Evolutionary conservation across 768 basidiomycete genomes (phyloP), one percentile per base, ranked within the genome.

Genomic region (Mycena leptocephala): DNA sequence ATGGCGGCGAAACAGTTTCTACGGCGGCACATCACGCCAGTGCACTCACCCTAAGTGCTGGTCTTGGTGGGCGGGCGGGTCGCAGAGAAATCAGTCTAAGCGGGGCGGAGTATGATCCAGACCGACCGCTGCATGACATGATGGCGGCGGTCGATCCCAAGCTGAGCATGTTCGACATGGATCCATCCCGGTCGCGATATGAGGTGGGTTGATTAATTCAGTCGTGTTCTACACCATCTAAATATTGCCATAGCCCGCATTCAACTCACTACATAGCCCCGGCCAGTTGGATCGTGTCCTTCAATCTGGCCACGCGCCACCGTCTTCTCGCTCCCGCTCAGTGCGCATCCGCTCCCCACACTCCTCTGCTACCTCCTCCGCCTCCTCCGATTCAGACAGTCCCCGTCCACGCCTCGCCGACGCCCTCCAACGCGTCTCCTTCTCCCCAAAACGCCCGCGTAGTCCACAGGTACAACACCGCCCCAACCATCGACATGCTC

Each of bases 1-100:
- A 92, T 77, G 90, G 89, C 48, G 92, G 90, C 26, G 92, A 93
- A 72, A 95, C 94, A 0, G 83, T 96, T 73, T 97, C 95, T 0
- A 97, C 97, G 0, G 92, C 92, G 11, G 95, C 93, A 1, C 97
- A 98, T 83, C 97, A 98, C 84, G 96, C 96, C 30, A 96, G 94
- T 77, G 96, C 92, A 3, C 87, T 98, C 66, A 98, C 97, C 0
- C 89, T 98, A 22, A 95, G 91, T 66, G 95, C 96, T 5, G 97
- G 97, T 0, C 89, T 98, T 13, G 93, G 90, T 43, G 88, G 92
- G 3, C 86, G 89, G 6, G 85, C 82, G 24, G 83, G 83, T 24
- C 86, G 89, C 59, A 86, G 93, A 72, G 93, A 95, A 78, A 79
- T 84, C 62, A 89, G 92, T 79, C 81, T 94, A 65, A 95, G 93